phyloP scores from a whole-genome alignment of 1,139 yeast species.

The Saccharomycopsis crataegensis region DNA sequence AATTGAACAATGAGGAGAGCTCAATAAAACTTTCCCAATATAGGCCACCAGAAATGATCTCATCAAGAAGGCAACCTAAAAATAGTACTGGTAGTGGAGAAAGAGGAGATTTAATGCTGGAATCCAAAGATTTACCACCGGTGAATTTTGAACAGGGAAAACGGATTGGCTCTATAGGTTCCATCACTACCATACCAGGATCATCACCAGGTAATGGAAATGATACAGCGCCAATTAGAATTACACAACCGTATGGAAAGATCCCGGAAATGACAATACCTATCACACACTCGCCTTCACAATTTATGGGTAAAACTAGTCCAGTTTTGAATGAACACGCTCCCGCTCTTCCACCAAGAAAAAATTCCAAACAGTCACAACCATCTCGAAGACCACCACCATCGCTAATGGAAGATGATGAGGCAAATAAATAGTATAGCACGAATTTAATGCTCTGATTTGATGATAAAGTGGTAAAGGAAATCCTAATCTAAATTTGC shows the following conservation, averaged over 20 bases:
- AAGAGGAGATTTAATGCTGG: slow-evolving; percentile 2
- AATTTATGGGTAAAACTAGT: neutral
- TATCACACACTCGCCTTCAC: slow-evolving; percentile 19
- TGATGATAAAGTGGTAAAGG: too few species aligned
- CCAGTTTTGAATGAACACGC: neutral
- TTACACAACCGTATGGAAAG: slow-evolving; percentile 17
- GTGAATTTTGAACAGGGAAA: neutral
- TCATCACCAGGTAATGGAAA: slow-evolving; percentile 19
- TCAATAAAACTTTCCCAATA: slow-evolving; percentile 25
- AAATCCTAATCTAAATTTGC: too few species aligned
- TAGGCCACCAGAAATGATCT: slow-evolving; percentile 60
- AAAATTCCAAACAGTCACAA: neutral
- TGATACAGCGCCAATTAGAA: slow-evolving; percentile 19
- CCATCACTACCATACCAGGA: neutral
- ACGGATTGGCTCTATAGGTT: neutral
- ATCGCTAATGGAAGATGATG: neutral
- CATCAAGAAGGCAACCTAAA: slow-evolving; percentile 41
- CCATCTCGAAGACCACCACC: neutral
- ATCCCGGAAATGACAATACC: slow-evolving; percentile 25
- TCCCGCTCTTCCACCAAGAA: slow-evolving; percentile 21
- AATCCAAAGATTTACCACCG: neutral
- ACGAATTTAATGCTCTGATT: too few species aligned
- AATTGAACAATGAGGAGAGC: neutral
- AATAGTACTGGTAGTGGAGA: slow-evolving; percentile 22
- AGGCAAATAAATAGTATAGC: too few species aligned